A percentile compares a stretch with the other conserved stretches of the same genome.
Evolutionary conservation across 345 rosid species (phyloP).

Genomic region (Theobroma cacao): DNA sequence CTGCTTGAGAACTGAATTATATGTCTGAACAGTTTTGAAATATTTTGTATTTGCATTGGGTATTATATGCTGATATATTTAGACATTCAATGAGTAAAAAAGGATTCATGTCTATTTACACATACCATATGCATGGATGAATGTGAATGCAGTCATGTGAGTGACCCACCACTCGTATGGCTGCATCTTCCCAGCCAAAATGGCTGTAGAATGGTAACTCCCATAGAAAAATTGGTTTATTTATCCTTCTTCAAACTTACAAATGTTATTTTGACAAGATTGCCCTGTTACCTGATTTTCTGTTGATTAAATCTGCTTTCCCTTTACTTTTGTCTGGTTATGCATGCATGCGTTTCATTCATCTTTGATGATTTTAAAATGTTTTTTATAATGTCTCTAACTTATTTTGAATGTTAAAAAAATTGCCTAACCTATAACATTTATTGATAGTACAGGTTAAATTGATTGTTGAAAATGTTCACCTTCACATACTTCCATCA

Average conservation of each 20-base stretch:
- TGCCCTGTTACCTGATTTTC: not conserved
- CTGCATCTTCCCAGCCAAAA: not conserved
- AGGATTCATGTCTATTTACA: not conserved
- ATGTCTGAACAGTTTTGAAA: not conserved
- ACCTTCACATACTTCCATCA: constrained; percentile 91
- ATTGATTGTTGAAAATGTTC: constrained; percentile 73
- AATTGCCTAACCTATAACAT: not conserved
- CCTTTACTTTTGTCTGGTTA: not conserved
- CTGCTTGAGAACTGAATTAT: constrained; percentile 7
- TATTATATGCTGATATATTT: not conserved
- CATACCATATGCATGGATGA: not conserved
- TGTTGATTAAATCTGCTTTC: not conserved
- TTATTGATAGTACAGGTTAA: constrained; percentile 48
- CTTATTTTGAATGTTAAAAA: not conserved
- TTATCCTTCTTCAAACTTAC: not conserved
- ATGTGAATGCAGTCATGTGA: not conserved
- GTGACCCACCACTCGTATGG: not conserved
- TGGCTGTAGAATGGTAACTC: not conserved
- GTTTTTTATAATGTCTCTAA: not conserved
- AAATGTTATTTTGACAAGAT: not conserved
- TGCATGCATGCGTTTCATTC: not conserved
- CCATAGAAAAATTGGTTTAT: not conserved
- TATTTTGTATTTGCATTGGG: not conserved
- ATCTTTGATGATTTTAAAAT: not conserved
- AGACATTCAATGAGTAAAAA: not conserved